phyloP scores from a whole-genome alignment of 192 early-diverging fungal species.

The Pilobolus umbonatus region DNA sequence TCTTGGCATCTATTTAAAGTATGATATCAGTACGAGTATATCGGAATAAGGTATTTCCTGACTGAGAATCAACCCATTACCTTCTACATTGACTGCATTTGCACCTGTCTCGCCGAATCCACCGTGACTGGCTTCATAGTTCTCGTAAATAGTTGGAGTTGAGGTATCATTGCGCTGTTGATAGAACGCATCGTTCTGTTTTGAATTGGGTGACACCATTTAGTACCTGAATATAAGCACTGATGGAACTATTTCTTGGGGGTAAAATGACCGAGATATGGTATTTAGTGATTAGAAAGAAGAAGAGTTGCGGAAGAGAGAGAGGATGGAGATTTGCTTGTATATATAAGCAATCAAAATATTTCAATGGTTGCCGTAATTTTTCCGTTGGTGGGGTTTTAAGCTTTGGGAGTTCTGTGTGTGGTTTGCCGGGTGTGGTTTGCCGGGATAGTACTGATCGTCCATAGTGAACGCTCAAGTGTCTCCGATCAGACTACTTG shows the following conservation, averaged over 20 bases:
- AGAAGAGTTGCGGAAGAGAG: not conserved
- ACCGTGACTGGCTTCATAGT: not conserved
- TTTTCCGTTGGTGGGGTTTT: not conserved
- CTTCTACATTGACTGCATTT: conserved; percentile 30
- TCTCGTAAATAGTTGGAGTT: conserved; percentile 1
- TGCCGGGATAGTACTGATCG: too few relatives aligned
- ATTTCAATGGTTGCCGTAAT: conserved; percentile 7
- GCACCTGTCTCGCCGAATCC: conserved; percentile 22
- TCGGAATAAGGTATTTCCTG: too few relatives aligned
- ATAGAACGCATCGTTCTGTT: too few relatives aligned
- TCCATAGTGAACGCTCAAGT: too few relatives aligned
- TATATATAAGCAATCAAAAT: conserved; percentile 17
- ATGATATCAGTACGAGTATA: too few relatives aligned
- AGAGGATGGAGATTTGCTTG: not conserved
- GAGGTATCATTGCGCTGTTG: conserved; percentile 7
- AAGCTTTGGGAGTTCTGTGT: too few relatives aligned
- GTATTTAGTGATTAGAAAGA: not conserved
- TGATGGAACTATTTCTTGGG: not conserved
- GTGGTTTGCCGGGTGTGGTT: too few relatives aligned
- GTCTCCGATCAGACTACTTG: too few relatives aligned
- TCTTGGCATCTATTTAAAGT: conserved; percentile 23
- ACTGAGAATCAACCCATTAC: too few relatives aligned
- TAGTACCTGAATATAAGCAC: too few relatives aligned
- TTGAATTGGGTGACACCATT: too few relatives aligned
- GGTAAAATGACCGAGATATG: not conserved